These are phyloP conservation scores for Westerdykella sp. DNA, from an alignment of 2,329 filamentous ascomycete species.

Conservation along the genomic window DNA sequence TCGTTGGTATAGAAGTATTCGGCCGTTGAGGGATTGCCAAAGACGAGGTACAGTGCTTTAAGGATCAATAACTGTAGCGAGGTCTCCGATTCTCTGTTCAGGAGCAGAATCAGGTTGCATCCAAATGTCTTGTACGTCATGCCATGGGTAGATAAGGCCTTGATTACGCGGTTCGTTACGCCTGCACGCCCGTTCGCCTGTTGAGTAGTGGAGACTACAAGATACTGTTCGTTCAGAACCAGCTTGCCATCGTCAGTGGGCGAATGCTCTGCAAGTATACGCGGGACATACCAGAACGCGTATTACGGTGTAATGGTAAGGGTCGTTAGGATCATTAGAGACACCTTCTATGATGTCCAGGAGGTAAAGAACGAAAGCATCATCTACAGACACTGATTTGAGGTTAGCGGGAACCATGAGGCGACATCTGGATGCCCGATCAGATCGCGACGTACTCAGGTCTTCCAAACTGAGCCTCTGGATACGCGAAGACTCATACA, in stretches of 20 bases:
- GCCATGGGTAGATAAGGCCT: slow-evolving; percentile 76
- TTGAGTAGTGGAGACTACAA: slow-evolving; percentile 59
- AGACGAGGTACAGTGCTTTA: slow-evolving; percentile 90
- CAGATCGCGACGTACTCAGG: slow-evolving; percentile 53
- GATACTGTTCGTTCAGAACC: slow-evolving; percentile 96
- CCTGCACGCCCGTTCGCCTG: slow-evolving; percentile 40
- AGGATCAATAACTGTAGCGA: slow-evolving; percentile 92
- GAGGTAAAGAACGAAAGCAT: slow-evolving; percentile 76
- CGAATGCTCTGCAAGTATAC: neutral
- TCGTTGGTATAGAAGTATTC: slow-evolving; percentile 99
- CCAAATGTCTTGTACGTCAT: slow-evolving; percentile 87
- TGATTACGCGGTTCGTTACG: slow-evolving; percentile 89
- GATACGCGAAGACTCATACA: slow-evolving; percentile 96
- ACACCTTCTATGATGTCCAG: slow-evolving; percentile 83
- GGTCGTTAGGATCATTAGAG: slow-evolving; percentile 81
- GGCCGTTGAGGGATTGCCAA: slow-evolving; percentile 83
- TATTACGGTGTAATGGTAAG: slow-evolving; percentile 94
- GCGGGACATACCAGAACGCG: slow-evolving; percentile 67
- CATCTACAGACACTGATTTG: slow-evolving; percentile 52
- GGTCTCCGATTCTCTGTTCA: slow-evolving; percentile 91
- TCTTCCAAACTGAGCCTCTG: slow-evolving; percentile 74
- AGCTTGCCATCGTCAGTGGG: slow-evolving; percentile 50
- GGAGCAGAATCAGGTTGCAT: slow-evolving; percentile 89
- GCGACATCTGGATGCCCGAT: neutral
- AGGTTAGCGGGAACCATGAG: neutral